Base-by-base conservation (phyloP, 306 rosid species). In the Luffa acutangula region DNA sequence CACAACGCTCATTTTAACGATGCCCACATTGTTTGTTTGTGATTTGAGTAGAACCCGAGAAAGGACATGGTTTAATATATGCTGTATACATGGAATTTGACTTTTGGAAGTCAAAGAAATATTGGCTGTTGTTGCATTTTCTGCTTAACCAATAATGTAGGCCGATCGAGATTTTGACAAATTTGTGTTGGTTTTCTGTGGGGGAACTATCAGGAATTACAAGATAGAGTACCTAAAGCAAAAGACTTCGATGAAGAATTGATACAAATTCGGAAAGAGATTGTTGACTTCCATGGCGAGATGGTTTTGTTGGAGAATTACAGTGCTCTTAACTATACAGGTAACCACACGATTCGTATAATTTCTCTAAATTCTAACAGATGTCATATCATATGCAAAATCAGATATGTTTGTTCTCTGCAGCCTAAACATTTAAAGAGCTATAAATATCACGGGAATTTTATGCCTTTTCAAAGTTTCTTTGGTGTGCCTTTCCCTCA, bases 221-320 rank as follows among this genome's bases (percentile, higher is more conserved):
- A 91, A 85, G 99, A 93, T 76, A 89, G 96, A 75, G 97, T 95
- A 62, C 91, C 91, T 34, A 93, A 85, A 80, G 96, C 87, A 8
- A 90, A 88, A 87, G 88, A 83, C 77, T 89, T 31, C n/a, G 87
- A 54, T 70, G 99, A 95, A 76, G 89, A 90, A 87, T 77, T 95
- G 85, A 85, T 90, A 76, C 90, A 90, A 87, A 89, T 90, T 73
- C 89, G 90, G 42, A 91, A 91, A 82, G 99, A 95, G 83, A 95
- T 95, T 64, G 99, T 95, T 74, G 99, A 95, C 86, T 91, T 95
- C 80, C 99, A 95, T 2, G 99, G 99, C 49, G 99, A 95, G 90
- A 95, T 95, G 99, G 97, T 95, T 73, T 85, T 95, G 86, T 87
- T 95, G 85, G 99, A 95, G 85, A 95, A 95, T 72, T 95, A 95